phyloP scores from a whole-genome alignment of 1,284 basidiomycete species.

The Apiotrichum akiyoshidainum region DNA sequence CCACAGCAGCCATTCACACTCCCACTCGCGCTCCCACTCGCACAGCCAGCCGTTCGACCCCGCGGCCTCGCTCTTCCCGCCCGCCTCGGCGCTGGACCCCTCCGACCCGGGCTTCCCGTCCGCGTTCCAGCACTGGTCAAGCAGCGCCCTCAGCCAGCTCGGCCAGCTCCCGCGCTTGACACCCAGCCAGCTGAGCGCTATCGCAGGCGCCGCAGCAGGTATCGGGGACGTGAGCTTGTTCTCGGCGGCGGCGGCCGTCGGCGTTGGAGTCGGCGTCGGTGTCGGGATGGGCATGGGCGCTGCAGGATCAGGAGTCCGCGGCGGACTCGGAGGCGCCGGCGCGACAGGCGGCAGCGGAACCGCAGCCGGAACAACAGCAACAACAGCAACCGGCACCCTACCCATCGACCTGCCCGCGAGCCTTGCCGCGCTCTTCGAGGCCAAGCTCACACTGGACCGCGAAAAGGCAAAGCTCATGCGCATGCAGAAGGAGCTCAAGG shows the following conservation, averaged over 20 bases:
- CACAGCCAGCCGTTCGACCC: constrained; percentile 14
- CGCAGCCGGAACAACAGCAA: background rate
- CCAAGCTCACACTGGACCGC: constrained; percentile 48
- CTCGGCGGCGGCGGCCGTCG: constrained; percentile 8
- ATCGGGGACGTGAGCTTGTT: constrained; percentile 34
- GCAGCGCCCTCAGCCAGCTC: constrained; percentile 33
- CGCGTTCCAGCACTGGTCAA: constrained; percentile 43
- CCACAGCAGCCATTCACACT: background rate
- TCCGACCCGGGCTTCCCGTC: constrained; percentile 29
- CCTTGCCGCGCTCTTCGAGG: constrained; percentile 49
- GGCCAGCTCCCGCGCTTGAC: constrained; percentile 41
- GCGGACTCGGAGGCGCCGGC: background rate
- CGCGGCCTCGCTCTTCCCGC: constrained; percentile 15
- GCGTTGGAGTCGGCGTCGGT: constrained; percentile 1
- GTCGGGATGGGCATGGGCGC: background rate
- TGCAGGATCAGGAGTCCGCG: background rate
- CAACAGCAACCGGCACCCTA: constrained; percentile 11
- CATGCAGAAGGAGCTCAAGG: constrained; percentile 50
- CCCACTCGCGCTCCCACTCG: constrained; percentile 5
- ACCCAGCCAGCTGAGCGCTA: constrained; percentile 39
- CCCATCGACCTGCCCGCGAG: constrained; percentile 45
- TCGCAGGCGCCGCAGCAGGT: constrained; percentile 44
- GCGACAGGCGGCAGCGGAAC: too few relatives aligned
- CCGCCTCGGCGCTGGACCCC: constrained; percentile 23
- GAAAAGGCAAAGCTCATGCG: constrained; percentile 48